A percentile compares a stretch with the other conserved stretches of the same genome.
Conservation (phyloP, 225 moss, liverwort and hornwort species). For the Polytrichum formosum region DNA sequence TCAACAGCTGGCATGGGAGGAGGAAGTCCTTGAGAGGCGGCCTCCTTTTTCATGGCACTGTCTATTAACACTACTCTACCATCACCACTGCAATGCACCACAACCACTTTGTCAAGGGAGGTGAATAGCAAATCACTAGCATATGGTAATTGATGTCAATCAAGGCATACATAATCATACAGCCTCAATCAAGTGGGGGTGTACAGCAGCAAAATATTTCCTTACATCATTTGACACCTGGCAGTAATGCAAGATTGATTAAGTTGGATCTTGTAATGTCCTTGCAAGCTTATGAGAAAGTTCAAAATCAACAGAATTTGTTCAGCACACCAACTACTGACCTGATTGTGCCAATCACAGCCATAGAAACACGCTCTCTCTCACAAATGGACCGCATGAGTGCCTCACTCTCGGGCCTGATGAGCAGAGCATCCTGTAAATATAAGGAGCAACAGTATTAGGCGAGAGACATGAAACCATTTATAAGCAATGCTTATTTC, state of each 20-base stretch:
- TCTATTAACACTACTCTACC: slow-evolving; percentile 86
- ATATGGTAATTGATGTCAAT: slow-evolving; percentile 3
- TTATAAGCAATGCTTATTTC: too few relatives aligned
- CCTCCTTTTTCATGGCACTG: slow-evolving; percentile 65
- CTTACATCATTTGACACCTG: too few relatives aligned
- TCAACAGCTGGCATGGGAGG: slow-evolving; percentile 87
- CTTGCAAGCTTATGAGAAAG: too few relatives aligned
- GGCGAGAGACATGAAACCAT: background rate
- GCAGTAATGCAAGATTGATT: too few relatives aligned
- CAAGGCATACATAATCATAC: too few relatives aligned
- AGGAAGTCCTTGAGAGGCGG: slow-evolving; percentile 59
- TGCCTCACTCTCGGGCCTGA: slow-evolving; percentile 83
- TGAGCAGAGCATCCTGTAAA: slow-evolving; percentile 84
- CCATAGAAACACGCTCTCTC: slow-evolving; percentile 95
- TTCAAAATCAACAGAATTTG: too few relatives aligned
- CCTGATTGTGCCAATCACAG: slow-evolving; percentile 95
- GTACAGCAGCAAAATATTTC: too few relatives aligned
- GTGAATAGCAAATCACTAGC: background rate
- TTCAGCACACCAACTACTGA: slow-evolving; percentile 7
- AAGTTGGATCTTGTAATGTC: too few relatives aligned
- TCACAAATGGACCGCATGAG: slow-evolving; percentile 84
- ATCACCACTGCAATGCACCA: slow-evolving; percentile 65
- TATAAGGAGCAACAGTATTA: background rate
- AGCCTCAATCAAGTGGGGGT: too few relatives aligned
- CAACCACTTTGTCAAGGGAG: background rate